phyloP scores from a whole-genome alignment of 192 early-diverging fungal species.

The Phycomyces blakesleeanus region DNA sequence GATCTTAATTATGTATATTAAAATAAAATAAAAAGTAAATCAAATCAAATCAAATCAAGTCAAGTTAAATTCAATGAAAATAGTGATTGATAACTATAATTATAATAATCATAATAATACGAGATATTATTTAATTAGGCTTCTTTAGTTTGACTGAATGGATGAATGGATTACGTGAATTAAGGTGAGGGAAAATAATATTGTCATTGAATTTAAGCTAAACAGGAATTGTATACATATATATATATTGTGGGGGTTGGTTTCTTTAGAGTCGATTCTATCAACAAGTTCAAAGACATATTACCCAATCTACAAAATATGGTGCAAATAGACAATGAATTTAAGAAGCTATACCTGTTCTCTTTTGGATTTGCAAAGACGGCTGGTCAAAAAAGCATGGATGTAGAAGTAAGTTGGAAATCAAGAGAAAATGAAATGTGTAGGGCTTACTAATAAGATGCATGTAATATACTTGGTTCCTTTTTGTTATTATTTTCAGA shows the following conservation, averaged over 20 bases:
- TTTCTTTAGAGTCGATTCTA: neutral
- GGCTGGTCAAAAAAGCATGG: constrained; percentile 28
- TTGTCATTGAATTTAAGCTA: neutral
- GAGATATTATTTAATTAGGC: neutral
- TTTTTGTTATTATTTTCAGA: no score
- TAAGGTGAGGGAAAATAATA: constrained; percentile 1
- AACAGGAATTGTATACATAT: no score
- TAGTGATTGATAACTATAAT: neutral
- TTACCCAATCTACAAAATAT: neutral
- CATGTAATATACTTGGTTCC: neutral
- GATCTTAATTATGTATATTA: no score
- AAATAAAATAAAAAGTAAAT: no score
- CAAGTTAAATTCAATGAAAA: neutral
- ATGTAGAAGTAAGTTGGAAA: constrained; percentile 18
- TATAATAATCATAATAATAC: neutral
- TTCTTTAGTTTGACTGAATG: constrained; percentile 21
- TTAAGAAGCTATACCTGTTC: constrained; percentile 19
- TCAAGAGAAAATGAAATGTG: neutral
- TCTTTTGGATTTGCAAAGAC: constrained; percentile 20
- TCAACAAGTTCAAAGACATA: neutral
- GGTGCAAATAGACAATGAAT: neutral
- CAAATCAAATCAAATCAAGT: no score
- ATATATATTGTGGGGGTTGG: no score
- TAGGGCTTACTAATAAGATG: neutral
- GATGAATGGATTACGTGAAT: constrained; percentile 8